Evolutionary conservation across 345 rosid genomes (phyloP).

Genomic region (Arabidopsis arenosa): DNA sequence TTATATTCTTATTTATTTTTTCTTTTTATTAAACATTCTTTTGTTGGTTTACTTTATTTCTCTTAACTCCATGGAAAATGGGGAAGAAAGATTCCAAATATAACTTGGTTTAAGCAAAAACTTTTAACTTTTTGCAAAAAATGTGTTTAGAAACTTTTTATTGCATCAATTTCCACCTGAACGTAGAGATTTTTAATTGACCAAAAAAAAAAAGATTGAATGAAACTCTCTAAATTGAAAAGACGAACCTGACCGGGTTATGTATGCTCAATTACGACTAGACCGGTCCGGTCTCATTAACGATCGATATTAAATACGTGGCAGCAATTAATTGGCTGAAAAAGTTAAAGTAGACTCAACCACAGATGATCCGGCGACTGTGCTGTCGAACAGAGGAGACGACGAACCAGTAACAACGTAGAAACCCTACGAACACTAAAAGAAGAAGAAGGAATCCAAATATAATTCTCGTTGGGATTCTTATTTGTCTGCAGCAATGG

Average conservation of each 20-base stretch:
- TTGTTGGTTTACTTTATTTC: not conserved
- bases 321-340: not conserved
- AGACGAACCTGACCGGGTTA: constrained; percentile 7
- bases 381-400: constrained; percentile 20
- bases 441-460: not conserved
- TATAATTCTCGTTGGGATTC: not conserved
- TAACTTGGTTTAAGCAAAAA: not conserved
- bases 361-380: constrained; percentile 24
- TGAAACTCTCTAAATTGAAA: not conserved
- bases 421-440: constrained; percentile 17
- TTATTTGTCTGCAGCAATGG: constrained; percentile 44
- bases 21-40: not conserved
- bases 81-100: not conserved
- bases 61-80: not conserved
- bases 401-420: constrained; percentile 2
- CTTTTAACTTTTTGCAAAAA: not conserved
- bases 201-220: not conserved
- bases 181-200: too few relatives aligned
- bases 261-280: not conserved
- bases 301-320: not conserved
- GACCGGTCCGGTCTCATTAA: not conserved
- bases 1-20: not conserved
- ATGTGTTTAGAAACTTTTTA: not conserved
- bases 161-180: constrained; percentile 28
- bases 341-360: not conserved